Conservation (phyloP, 805 yeast species). For the Candida awuae region DNA sequence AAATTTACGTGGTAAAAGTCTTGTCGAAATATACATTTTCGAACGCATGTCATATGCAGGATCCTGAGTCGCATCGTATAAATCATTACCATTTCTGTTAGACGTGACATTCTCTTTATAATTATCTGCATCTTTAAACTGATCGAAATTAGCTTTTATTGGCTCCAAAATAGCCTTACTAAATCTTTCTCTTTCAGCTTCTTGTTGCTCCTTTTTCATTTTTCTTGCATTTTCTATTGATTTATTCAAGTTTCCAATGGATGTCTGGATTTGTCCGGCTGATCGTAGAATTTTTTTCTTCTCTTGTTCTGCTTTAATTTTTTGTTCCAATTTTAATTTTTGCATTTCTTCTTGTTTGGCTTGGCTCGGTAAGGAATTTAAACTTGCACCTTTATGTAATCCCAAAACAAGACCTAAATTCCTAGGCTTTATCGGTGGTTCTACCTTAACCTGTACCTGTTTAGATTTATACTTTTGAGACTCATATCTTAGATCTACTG, state of each 20-base stretch:
- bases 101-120: no score
- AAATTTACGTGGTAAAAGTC: constrained; percentile 36
- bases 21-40: constrained; percentile 33
- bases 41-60: constrained; percentile 34
- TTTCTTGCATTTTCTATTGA: neutral
- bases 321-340: neutral
- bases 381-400: constrained; percentile 3
- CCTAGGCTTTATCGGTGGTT: neutral
- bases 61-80: no score
- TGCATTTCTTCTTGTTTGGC: constrained; percentile 1
- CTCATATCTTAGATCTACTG: constrained; percentile 8
- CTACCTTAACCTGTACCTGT: neutral
- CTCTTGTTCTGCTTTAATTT: neutral
- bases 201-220: neutral
- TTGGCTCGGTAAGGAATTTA: neutral
- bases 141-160: neutral
- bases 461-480: neutral
- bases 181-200: neutral
- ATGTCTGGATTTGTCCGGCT: neutral
- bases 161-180: neutral
- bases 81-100: no score
- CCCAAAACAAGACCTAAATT: neutral
- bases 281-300: neutral
- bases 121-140: neutral
- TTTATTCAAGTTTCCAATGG: neutral